These are phyloP conservation scores for Wickerhamiella galacta DNA, from an alignment of 805 yeast species.

Conservation along the genomic window DNA sequence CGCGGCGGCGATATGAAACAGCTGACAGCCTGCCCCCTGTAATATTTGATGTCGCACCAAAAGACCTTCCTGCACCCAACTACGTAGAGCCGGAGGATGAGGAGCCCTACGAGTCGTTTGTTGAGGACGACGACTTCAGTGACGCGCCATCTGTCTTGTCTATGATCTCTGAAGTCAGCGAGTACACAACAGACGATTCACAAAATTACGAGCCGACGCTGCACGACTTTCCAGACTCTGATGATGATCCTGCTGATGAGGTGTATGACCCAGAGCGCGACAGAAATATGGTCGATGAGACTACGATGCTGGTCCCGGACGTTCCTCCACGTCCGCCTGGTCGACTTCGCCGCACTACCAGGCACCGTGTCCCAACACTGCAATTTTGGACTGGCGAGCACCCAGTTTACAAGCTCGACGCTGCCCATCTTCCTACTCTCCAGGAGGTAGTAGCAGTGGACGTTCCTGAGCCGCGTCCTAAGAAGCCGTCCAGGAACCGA, in stretches of 20 bases:
- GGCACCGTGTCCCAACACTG: constrained; percentile 11
- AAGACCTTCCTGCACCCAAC: neutral
- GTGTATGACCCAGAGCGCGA: neutral
- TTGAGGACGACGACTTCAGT: neutral
- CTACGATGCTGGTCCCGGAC: neutral
- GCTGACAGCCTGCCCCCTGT: too few species aligned
- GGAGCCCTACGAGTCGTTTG: neutral
- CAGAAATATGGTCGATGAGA: neutral
- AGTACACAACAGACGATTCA: neutral
- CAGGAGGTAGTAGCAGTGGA: neutral
- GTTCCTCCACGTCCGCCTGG: neutral
- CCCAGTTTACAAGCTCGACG: constrained; percentile 8
- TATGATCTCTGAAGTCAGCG: neutral
- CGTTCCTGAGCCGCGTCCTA: neutral
- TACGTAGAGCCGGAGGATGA: neutral
- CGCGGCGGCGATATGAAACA: too few species aligned
- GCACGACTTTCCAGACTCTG: neutral
- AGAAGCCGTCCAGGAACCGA: too few species aligned
- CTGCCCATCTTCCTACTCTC: neutral
- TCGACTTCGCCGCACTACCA: neutral
- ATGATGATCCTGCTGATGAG: neutral
- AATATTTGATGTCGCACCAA: too few species aligned
- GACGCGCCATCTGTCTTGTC: neutral
- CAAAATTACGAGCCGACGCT: too few species aligned
- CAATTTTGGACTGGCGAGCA: constrained; percentile 13